These are phyloP conservation scores for Tirmania nivea DNA, from an alignment of 495 filamentous ascomycete species.

Conservation along the genomic window DNA sequence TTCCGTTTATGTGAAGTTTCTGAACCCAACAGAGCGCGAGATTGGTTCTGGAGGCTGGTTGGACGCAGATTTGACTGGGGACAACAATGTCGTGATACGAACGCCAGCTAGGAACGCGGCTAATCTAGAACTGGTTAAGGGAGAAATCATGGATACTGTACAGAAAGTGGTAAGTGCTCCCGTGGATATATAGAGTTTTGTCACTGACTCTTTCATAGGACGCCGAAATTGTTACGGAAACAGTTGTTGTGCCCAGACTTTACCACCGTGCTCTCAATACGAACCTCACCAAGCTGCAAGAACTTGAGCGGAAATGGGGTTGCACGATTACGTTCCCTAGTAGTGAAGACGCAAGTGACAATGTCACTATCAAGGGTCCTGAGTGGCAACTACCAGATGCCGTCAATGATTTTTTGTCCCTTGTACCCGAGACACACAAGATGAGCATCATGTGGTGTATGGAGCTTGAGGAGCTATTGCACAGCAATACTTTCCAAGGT, in stretches of 20 bases:
- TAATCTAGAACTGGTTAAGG: constrained; percentile 89
- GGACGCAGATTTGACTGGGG: constrained; percentile 92
- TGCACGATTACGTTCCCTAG: constrained; percentile 96
- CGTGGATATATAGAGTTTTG: not conserved
- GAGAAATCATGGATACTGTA: constrained; percentile 98
- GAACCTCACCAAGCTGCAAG: constrained; percentile 71
- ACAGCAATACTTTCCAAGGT: constrained; percentile 49
- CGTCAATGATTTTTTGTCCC: constrained; percentile 87
- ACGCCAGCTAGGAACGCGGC: constrained; percentile 93
- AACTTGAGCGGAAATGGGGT: constrained; percentile 94
- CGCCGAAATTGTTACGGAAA: constrained; percentile 85
- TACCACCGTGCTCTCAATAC: constrained; percentile 84
- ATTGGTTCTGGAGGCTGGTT: constrained; percentile 51
- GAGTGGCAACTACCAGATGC: constrained; percentile 94
- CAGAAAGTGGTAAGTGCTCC: constrained; percentile 53
- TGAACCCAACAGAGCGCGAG: constrained; percentile 87
- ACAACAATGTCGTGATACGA: constrained; percentile 86
- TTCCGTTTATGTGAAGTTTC: constrained; percentile 99
- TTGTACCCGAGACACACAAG: constrained; percentile 92
- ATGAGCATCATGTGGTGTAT: constrained; percentile 55
- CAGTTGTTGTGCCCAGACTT: constrained; percentile 77
- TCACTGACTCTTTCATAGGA: constrained; percentile 31
- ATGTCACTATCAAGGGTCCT: constrained; percentile 82
- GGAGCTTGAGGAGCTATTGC: constrained; percentile 54
- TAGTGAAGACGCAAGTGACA: constrained; percentile 90